A percentile compares a stretch with the other conserved stretches of the same genome.
phyloP scores from a whole-genome alignment of 441 rosid species.

The Brassica hybrid region DNA sequence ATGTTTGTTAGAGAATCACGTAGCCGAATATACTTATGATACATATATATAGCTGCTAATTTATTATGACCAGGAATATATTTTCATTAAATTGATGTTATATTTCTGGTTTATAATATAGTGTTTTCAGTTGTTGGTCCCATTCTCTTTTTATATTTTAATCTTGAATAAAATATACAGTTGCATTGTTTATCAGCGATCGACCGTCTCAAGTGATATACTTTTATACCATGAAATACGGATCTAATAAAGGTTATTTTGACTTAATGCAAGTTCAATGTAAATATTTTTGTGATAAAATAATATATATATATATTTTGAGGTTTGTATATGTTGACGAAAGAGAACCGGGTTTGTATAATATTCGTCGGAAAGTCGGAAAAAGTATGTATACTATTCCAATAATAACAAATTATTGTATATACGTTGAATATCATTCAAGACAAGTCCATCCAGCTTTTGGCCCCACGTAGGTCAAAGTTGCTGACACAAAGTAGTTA shows the following conservation, averaged over 20 bases:
- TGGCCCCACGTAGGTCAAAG: slow-evolving; percentile 34
- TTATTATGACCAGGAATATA: background rate
- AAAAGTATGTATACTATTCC: background rate
- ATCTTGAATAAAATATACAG: slow-evolving; percentile 3
- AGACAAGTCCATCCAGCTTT: slow-evolving; percentile 27
- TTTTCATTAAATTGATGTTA: background rate
- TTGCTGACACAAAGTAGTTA: slow-evolving; percentile 25
- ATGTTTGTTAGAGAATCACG: background rate
- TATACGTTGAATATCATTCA: slow-evolving; percentile 20
- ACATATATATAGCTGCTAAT: background rate
- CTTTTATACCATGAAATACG: slow-evolving; percentile 11
- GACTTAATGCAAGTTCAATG: background rate
- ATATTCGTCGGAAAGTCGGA: background rate
- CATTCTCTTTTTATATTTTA: background rate
- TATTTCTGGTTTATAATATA: background rate
- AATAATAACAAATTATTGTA: slow-evolving; percentile 9
- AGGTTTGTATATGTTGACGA: background rate
- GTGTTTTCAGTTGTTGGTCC: background rate
- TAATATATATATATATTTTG: too few species aligned
- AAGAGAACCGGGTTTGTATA: background rate
- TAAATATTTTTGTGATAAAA: background rate
- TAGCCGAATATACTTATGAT: background rate
- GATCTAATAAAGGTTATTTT: slow-evolving; percentile 2
- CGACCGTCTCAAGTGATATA: slow-evolving; percentile 2
- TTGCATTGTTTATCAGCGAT: background rate